phyloP scores from a whole-genome alignment of 2,329 filamentous ascomycete species.

The Trichophyton schoenleinii region DNA sequence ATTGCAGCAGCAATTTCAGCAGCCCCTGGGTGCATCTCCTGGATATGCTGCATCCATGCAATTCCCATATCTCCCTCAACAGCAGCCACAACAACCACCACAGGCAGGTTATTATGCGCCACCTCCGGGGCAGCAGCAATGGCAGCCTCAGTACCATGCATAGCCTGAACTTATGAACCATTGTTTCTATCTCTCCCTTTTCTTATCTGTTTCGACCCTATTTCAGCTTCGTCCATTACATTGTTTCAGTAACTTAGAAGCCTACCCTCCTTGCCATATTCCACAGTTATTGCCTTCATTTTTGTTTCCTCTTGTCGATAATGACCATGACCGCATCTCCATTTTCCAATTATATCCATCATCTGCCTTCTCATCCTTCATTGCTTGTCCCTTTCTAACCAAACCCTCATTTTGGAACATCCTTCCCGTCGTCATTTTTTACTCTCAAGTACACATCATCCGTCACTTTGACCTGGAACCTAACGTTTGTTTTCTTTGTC shows the following conservation, averaged over 20 bases:
- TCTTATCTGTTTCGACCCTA: background rate
- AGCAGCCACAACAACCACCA: background rate
- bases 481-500: background rate
- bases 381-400: background rate
- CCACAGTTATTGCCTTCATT: background rate
- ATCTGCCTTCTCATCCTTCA: background rate
- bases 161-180: background rate
- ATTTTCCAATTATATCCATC: background rate
- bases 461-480: background rate
- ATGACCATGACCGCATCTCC: background rate
- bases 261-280: background rate
- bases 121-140: background rate
- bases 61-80: background rate
- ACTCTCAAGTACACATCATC: background rate
- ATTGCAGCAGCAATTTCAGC: background rate
- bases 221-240: background rate
- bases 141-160: background rate
- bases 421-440: background rate
- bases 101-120: background rate
- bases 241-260: background rate
- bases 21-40: background rate
- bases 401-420: background rate
- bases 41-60: conserved; percentile 1
- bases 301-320: background rate
- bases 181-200: background rate